Percentiles rank a stretch among this genome's conserved stretches.
These are phyloP conservation scores for Potentilla sterilis DNA, from an alignment of 306 rosid species.

Conservation along the genomic window DNA sequence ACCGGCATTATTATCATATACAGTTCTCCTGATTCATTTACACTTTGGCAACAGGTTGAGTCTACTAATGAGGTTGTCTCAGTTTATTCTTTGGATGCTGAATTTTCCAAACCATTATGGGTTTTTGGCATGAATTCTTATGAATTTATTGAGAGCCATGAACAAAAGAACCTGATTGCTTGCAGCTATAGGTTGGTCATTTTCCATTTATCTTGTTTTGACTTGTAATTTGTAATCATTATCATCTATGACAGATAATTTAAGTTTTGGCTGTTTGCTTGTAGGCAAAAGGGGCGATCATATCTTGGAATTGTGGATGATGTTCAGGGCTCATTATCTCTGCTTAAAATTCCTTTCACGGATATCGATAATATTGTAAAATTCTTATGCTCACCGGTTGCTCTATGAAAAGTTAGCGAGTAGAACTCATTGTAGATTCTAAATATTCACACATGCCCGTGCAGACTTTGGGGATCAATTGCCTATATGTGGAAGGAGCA, in stretches of 20 bases:
- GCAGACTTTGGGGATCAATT: slow-evolving; percentile 57
- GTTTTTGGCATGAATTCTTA: slow-evolving; percentile 74
- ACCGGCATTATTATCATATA: slow-evolving; percentile 5
- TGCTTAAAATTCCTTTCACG: slow-evolving; percentile 81
- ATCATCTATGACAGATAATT: background rate
- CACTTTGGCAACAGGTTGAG: slow-evolving; percentile 60
- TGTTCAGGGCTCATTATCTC: slow-evolving; percentile 47
- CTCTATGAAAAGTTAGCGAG: slow-evolving; percentile 12
- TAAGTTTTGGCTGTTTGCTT: slow-evolving; percentile 26
- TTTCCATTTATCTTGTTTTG: slow-evolving; percentile 15
- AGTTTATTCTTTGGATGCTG: slow-evolving; percentile 71
- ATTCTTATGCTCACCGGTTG: slow-evolving; percentile 21
- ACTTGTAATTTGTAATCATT: background rate
- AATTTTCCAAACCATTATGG: slow-evolving; percentile 86
- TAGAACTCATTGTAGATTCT: slow-evolving; percentile 10
- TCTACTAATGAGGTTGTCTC: slow-evolving; percentile 62
- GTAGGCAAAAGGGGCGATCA: slow-evolving; percentile 78
- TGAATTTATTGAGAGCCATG: slow-evolving; percentile 51
- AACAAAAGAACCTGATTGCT: slow-evolving; percentile 52
- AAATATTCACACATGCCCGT: slow-evolving; percentile 25
- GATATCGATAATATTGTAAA: slow-evolving; percentile 78
- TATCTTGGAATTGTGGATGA: slow-evolving; percentile 80
- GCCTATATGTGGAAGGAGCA: slow-evolving; percentile 85
- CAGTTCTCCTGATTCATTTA: slow-evolving; percentile 10
- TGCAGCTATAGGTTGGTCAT: slow-evolving; percentile 70